phyloP scores from a whole-genome alignment of 2,329 filamentous ascomycete species.

The Colletotrichum zoysiae region DNA sequence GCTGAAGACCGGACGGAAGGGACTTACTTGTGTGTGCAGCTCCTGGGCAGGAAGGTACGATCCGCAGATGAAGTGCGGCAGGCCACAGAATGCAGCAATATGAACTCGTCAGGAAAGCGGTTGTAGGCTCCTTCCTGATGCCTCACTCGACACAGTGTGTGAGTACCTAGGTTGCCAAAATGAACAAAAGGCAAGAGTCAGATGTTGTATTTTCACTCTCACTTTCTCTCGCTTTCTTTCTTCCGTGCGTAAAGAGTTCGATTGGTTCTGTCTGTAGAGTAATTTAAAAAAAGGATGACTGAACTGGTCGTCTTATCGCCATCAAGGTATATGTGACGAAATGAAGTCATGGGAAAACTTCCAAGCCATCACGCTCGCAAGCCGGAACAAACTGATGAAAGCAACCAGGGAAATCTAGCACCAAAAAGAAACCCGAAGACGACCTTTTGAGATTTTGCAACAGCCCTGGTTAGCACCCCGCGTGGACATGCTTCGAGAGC shows the following conservation, averaged over 20 bases:
- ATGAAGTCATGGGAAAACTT: too few species aligned
- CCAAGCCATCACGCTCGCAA: background rate
- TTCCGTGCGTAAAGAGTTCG: background rate
- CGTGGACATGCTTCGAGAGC: conserved; percentile 15
- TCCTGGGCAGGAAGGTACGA: background rate
- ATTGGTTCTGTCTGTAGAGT: background rate
- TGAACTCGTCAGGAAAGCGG: background rate
- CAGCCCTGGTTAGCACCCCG: background rate
- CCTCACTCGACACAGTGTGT: background rate
- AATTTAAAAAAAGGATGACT: background rate
- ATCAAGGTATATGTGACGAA: background rate
- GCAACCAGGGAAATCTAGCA: background rate
- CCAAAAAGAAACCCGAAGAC: conserved; percentile 2
- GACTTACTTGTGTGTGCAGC: background rate
- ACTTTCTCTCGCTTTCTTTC: background rate
- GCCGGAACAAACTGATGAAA: background rate
- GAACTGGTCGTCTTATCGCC: too few species aligned
- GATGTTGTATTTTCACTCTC: background rate
- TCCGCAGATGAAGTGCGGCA: background rate
- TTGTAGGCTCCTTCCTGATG: background rate
- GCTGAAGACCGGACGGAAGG: conserved; percentile 4
- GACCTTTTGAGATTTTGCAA: conserved; percentile 4
- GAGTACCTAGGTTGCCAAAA: too few species aligned
- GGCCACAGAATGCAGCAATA: background rate
- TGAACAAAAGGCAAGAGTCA: background rate